Evolutionary conservation across 768 basidiomycete genomes (phyloP).

Genomic region (Pisolithus tinctorius): DNA sequence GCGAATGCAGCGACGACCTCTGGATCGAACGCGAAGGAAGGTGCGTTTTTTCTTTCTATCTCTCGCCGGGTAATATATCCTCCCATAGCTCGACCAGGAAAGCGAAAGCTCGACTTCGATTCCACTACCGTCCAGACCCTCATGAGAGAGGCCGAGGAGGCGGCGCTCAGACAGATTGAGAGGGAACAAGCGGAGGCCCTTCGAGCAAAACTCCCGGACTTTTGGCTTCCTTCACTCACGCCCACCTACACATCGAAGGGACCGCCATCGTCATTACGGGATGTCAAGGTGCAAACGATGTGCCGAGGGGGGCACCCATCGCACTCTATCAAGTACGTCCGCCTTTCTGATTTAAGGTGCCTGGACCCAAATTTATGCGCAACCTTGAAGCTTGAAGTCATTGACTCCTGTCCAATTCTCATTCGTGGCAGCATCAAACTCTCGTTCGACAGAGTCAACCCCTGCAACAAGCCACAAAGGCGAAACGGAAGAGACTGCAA

Average conservation of each 20-base stretch:
- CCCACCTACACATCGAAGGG: slow-evolving; percentile 67
- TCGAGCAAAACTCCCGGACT: slow-evolving; percentile 88
- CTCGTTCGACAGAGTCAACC: slow-evolving; percentile 33
- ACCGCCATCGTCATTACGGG: slow-evolving; percentile 58
- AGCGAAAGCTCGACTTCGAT: slow-evolving; percentile 86
- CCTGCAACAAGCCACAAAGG: slow-evolving; percentile 28
- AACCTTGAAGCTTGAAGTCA: slow-evolving; percentile 59
- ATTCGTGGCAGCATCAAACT: slow-evolving; percentile 34
- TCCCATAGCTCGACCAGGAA: slow-evolving; percentile 48
- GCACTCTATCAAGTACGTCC: slow-evolving; percentile 70
- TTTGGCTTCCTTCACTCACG: slow-evolving; percentile 93
- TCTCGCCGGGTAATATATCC: background rate
- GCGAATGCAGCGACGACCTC: slow-evolving; percentile 32
- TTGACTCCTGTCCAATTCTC: slow-evolving; percentile 79
- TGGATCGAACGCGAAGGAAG: slow-evolving; percentile 31
- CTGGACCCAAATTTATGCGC: background rate
- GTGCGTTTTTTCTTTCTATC: slow-evolving; percentile 17
- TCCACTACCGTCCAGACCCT: slow-evolving; percentile 61
- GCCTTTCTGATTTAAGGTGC: background rate
- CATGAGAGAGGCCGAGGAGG: slow-evolving; percentile 80
- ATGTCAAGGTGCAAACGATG: slow-evolving; percentile 82
- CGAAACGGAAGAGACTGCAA: slow-evolving; percentile 48
- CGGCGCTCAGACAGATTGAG: slow-evolving; percentile 76
- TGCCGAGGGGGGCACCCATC: slow-evolving; percentile 77
- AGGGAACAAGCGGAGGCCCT: slow-evolving; percentile 79